Percentiles rank a stretch among this genome's conserved stretches.
These are phyloP conservation scores for Curvularia eragrostidis DNA, from an alignment of 2,329 filamentous ascomycete species.

Conservation along the genomic window DNA sequence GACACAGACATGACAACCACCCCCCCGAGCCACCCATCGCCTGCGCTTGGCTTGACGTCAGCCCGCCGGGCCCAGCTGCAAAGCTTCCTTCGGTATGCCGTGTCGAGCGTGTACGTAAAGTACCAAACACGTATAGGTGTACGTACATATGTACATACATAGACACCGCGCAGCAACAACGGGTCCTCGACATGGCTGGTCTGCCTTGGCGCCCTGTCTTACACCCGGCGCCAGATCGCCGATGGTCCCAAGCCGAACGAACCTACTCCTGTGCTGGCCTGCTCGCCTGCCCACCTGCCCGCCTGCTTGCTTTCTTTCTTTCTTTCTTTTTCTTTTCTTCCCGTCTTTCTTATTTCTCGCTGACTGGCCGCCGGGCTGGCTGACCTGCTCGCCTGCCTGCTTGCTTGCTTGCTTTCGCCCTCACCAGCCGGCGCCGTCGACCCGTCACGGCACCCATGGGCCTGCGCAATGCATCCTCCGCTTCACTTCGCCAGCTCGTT, in stretches of 20 bases:
- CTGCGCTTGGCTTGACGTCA: slow-evolving; percentile 15
- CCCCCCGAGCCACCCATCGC: not conserved
- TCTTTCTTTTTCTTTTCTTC: not conserved
- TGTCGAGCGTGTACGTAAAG: not conserved
- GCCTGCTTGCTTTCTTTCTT: not conserved
- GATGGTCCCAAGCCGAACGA: slow-evolving; percentile 14
- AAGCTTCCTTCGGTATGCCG: not conserved
- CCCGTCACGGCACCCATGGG: not conserved
- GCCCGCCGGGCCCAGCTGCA: slow-evolving; percentile 7
- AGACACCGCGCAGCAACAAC: not conserved
- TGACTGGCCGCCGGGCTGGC: not conserved
- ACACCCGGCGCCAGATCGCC: slow-evolving; percentile 14
- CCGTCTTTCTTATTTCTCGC: not conserved
- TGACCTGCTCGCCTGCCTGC: not conserved
- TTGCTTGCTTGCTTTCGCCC: not conserved
- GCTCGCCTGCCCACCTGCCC: not conserved
- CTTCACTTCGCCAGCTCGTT: slow-evolving; percentile 7
- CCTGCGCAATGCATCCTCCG: slow-evolving; percentile 3
- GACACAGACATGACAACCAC: not conserved
- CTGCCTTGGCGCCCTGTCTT: slow-evolving; percentile 6
- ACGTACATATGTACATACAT: not conserved
- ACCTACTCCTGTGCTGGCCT: too few species aligned
- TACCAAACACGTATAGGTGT: too few species aligned
- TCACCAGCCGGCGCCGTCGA: not conserved
- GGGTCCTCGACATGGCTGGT: not conserved